Evolutionary conservation across 1,284 basidiomycete genomes (phyloP), one percentile per base, ranked within the genome.

Genomic region (Singerocomus rubriflavus): DNA sequence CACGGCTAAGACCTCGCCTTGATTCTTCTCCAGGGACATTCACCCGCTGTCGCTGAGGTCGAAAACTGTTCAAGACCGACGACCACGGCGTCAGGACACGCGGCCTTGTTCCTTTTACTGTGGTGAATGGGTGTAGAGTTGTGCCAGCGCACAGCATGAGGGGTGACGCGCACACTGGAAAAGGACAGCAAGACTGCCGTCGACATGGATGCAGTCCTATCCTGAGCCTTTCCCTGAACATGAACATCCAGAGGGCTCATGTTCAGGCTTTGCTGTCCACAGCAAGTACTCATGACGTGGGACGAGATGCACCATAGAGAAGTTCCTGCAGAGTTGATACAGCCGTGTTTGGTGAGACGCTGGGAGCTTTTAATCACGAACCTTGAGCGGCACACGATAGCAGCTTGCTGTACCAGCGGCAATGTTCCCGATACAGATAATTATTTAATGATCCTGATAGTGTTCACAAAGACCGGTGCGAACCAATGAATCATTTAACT

Each of bases 111-210:
- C 6, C 49, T 49, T 46, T 27, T 13, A 1, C 8, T 17, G 16
- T 50, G 56, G 4, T 12, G 17, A 32, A 57, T 48, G 7, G 37
- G 57, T 0, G 31, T 34, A 31, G 57, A 60, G 39, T 46, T 51
- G 5, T 41, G 21, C 21, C 21, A 21, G 21, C 21, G 21, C n/a
- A n/a, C n/a, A n/a, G n/a, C n/a, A n/a, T n/a, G n/a, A n/a, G n/a
- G n/a, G n/a, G n/a, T n/a, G n/a, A n/a, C n/a, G 35, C 54, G 62
- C 5, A 67, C 55, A 13, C 65, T 67, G 51, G 69, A 67, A 16
- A 21, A 69, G 52, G 12, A 61, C 55, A 29, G 62, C 59, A 29
- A 69, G 68, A 8, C 49, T 52, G 1, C 66, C 67, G n/a, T 56
- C 55, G 21, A 21, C 21, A 21, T 4, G 21, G 21, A 21, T 21